These are phyloP conservation scores for Apiotrichum laibachii DNA, from an alignment of 1,284 basidiomycete species.

Conservation along the genomic window DNA sequence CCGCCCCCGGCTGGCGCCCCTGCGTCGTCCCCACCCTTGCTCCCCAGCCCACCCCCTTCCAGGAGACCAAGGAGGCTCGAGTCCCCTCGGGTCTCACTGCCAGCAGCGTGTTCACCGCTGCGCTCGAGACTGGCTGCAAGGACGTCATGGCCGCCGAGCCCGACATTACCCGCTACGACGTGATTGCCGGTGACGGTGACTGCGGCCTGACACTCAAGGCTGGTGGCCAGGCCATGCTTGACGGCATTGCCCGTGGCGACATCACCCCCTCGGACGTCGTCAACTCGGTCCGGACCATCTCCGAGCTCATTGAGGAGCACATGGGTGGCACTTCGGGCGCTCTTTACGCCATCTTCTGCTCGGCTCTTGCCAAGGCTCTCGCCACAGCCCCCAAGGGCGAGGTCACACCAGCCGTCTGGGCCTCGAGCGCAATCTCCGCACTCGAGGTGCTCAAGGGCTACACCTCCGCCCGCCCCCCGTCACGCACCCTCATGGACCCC, in stretches of 20 bases:
- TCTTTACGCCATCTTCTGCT: conserved; percentile 86
- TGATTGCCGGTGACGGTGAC: conserved; percentile 58
- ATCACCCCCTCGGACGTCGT: conserved; percentile 65
- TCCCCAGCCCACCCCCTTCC: conserved; percentile 13
- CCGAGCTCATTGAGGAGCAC: conserved; percentile 64
- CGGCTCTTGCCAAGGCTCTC: conserved; percentile 60
- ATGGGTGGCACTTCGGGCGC: conserved; percentile 95
- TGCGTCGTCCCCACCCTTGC: conserved; percentile 11
- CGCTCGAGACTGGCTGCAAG: conserved; percentile 64
- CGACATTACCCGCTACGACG: conserved; percentile 85
- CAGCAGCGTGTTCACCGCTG: conserved; percentile 32
- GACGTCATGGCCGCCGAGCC: conserved; percentile 74
- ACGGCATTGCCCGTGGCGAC: conserved; percentile 47
- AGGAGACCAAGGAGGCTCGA: background rate
- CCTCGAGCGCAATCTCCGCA: conserved; percentile 61
- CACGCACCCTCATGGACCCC: conserved; percentile 86
- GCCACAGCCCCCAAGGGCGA: conserved; percentile 29
- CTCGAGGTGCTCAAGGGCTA: conserved; percentile 75
- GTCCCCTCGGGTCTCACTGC: conserved; percentile 13
- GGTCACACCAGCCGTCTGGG: conserved; percentile 62
- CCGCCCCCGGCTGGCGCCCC: conserved; percentile 70
- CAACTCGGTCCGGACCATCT: conserved; percentile 64
- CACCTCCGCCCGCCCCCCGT: conserved; percentile 82
- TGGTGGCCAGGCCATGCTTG: conserved; percentile 57
- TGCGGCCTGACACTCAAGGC: conserved; percentile 83